phyloP scores from a whole-genome alignment of 306 rosid genomes.

The Delonix regia region DNA sequence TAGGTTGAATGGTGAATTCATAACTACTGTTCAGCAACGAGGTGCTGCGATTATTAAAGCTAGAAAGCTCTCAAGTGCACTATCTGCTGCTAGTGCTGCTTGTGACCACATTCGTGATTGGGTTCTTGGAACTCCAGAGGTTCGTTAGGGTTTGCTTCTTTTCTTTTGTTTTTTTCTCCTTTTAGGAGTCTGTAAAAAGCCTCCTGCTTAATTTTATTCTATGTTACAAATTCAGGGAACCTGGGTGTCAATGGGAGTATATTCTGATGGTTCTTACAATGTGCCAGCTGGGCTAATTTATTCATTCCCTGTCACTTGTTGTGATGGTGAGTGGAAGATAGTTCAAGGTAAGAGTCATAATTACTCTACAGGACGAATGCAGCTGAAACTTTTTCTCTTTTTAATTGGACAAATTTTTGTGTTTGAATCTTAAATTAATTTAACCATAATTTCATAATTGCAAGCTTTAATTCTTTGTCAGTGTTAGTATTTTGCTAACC shows the following conservation, averaged over 20 bases:
- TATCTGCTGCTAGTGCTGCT: constrained; percentile 97
- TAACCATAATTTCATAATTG: neutral
- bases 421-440: neutral
- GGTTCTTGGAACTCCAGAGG: constrained; percentile 99
- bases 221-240: constrained; percentile 63
- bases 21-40: constrained; percentile 93
- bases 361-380: neutral
- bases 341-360: constrained; percentile 74
- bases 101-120: constrained; percentile 97
- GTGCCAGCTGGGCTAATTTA: constrained; percentile 96
- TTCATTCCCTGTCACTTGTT: constrained; percentile 88
- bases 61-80: constrained; percentile 91
- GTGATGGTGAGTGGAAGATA: constrained; percentile 84
- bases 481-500: neutral
- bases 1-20: constrained; percentile 94
- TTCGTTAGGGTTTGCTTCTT: constrained; percentile 34
- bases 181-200: neutral
- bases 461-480: neutral
- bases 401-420: neutral
- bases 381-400: neutral
- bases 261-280: constrained; percentile 95
- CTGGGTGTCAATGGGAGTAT: constrained; percentile 98
- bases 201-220: neutral
- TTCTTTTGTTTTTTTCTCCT: neutral
- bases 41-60: constrained; percentile 99